Evolutionary conservation across 805 yeast species (phyloP).

Genomic region (Pichia occidentalis): DNA sequence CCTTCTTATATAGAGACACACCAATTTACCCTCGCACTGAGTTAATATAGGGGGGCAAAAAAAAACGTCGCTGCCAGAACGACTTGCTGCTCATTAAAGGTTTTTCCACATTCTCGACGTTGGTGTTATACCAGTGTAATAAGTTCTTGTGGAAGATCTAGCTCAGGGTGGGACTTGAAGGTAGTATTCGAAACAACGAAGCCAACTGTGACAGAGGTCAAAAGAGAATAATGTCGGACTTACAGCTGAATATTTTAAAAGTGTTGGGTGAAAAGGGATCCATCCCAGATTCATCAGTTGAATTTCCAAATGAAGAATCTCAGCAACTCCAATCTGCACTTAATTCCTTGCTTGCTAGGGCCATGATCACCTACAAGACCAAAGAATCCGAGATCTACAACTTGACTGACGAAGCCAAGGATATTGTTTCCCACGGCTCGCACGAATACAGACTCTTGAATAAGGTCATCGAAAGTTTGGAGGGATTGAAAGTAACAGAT

Average conservation of each 20-base stretch:
- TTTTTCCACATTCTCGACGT: no score
- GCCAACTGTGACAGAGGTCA: neutral
- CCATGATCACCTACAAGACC: slow-evolving; percentile 68
- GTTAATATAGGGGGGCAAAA: no score
- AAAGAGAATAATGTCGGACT: slow-evolving; percentile 49
- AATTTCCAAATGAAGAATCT: slow-evolving; percentile 61
- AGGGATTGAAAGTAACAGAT: slow-evolving; percentile 77
- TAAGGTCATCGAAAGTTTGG: slow-evolving; percentile 67
- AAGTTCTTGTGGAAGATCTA: no score
- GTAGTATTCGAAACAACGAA: no score
- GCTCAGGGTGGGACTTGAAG: no score
- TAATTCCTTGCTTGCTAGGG: slow-evolving; percentile 76
- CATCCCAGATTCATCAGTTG: slow-evolving; percentile 61
- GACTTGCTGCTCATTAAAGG: no score
- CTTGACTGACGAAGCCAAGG: slow-evolving; percentile 75
- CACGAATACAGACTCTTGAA: slow-evolving; percentile 79
- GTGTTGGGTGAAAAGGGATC: slow-evolving; percentile 55
- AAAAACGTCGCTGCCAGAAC: no score
- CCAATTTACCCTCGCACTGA: no score
- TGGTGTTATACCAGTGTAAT: no score
- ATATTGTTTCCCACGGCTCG: slow-evolving; percentile 73
- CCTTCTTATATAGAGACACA: no score
- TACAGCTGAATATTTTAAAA: slow-evolving; percentile 58
- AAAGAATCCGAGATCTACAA: slow-evolving; percentile 71
- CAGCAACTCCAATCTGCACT: slow-evolving; percentile 73